Conservation (phyloP, 805 yeast species). For the Saturnispora bothae region DNA sequence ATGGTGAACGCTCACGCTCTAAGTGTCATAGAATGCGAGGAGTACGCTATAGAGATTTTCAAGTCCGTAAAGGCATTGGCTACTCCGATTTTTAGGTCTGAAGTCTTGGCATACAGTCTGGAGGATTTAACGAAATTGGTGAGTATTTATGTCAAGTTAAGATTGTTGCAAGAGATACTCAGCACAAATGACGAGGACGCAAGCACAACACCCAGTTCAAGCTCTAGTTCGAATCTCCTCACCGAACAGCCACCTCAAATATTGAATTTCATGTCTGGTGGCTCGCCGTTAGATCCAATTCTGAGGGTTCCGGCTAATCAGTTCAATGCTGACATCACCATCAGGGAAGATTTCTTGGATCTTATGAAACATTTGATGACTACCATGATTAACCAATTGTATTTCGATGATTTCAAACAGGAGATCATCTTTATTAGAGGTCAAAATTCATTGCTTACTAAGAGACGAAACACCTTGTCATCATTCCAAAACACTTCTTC, state of each 20-base stretch:
- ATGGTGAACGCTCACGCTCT: constrained; percentile 20
- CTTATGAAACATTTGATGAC: constrained; percentile 34
- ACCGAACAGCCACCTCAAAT: neutral
- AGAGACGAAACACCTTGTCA: constrained; percentile 8
- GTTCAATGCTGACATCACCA: constrained; percentile 22
- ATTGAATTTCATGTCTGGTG: neutral
- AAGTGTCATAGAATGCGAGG: constrained; percentile 28
- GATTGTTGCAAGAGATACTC: constrained; percentile 12
- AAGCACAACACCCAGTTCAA: neutral
- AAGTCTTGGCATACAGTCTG: constrained; percentile 38
- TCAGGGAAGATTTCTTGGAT: constrained; percentile 37
- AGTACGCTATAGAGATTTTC: constrained; percentile 42
- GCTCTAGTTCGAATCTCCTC: neutral
- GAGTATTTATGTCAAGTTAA: constrained; percentile 23
- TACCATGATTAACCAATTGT: constrained; percentile 16
- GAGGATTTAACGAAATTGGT: constrained; percentile 48
- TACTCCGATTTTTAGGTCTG: constrained; percentile 40
- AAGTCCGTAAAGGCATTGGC: constrained; percentile 32
- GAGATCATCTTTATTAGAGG: constrained; percentile 23
- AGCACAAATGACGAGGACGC: neutral
- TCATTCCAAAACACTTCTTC: constrained; percentile 1
- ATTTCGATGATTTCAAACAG: constrained; percentile 21
- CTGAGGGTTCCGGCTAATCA: constrained; percentile 5
- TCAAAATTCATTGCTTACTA: constrained; percentile 23
- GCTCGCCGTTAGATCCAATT: constrained; percentile 11